Base-by-base conservation (phyloP, 257 asterid species). In the Verbena officinalis region DNA sequence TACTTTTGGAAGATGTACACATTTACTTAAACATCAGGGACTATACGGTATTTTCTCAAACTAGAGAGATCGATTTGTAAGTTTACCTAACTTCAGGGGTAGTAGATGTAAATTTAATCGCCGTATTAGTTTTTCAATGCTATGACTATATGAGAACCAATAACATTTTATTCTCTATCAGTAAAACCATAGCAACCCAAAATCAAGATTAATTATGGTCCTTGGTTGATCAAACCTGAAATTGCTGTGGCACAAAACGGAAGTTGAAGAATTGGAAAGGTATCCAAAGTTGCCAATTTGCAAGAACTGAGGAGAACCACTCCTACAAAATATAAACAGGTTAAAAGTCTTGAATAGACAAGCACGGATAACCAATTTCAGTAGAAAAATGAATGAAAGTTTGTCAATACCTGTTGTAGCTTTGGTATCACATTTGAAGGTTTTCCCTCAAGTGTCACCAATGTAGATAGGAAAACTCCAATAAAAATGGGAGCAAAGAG, bases 261-360 rank as follows among this genome's bases (percentile, higher is more conserved):
- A 90, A 90, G 90, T 90, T 90, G 68, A 87, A 66, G 78, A 90
- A 90, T 52, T 90, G 97, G 68, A 90, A 90, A 64, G 97, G 97
- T 73, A 90, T 78, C 97, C 97, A 90, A 3, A 90, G 80, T 77
- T 90, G 94, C 97, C 97, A 90, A 80, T 90, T 90, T 46, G 86
- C 95, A 58, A 90, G 64, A 73, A 87, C 91, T n/a, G 97, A 69
- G 11, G 97, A 75, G 73, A 85, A 75, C 97, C 97, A 90, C 72
- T 87, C 95, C 97, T 90, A 17, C 53, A 4, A 72, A 73, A 71
- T 13, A 1, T 6, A 59, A 51, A 52, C 12, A 0, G 61, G 27
- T 52, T 46, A 16, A 11, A 64, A 34, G 21, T 22, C 40, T 27
- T 22, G 7, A 39, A 23, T 16, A 65, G 55, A 50, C 22, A 49